Base-by-base conservation (phyloP, 441 rosid species). In the Aleurites moluccanus region DNA sequence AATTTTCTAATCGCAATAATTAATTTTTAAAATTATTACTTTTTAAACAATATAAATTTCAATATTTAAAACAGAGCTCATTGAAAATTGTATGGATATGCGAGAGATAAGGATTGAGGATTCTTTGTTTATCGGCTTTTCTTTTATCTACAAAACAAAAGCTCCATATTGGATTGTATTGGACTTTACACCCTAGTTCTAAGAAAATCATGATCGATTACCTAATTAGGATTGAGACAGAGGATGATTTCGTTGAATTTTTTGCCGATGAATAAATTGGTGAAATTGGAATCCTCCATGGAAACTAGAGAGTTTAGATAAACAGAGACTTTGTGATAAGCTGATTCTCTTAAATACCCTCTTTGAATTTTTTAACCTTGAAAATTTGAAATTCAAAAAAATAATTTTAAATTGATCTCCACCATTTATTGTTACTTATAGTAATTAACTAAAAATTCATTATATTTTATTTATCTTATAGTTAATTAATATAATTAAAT, bases 51-150 rank as follows among this genome's bases (percentile, higher is more conserved):
- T n/a, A n/a, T n/a, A n/a, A n/a, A n/a, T n/a, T n/a, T n/a, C n/a
- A n/a, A n/a, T n/a, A n/a, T n/a, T n/a, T n/a, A n/a, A n/a, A n/a
- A n/a, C n/a, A n/a, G 10, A 90, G 55, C 78, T 95, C 99, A 40
- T 90, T 94, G 16, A 87, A 84, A 2, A 89, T 88, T 1, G 91
- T 76, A 79, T 90, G 97, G 69, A 95, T 93, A 73, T 95, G 99
- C 42, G 91, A 93, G 53, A 95, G 95, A 77, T 95, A 95, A 4
- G 98, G 85, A 0, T 88, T 84, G 44, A 95, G 91, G 64, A 95
- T 86, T 49, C 98, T 83, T 8, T 96, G 86, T 78, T 90, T 95
- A 57, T 93, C 98, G 1, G 89, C 87, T 82, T 82, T 91, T 47
- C 97, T n/a, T n/a, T 84, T 67, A 95, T 79, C 85, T 81, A 88